phyloP scores from a whole-genome alignment of 768 basidiomycete species.

The Termitomyces sp. region DNA sequence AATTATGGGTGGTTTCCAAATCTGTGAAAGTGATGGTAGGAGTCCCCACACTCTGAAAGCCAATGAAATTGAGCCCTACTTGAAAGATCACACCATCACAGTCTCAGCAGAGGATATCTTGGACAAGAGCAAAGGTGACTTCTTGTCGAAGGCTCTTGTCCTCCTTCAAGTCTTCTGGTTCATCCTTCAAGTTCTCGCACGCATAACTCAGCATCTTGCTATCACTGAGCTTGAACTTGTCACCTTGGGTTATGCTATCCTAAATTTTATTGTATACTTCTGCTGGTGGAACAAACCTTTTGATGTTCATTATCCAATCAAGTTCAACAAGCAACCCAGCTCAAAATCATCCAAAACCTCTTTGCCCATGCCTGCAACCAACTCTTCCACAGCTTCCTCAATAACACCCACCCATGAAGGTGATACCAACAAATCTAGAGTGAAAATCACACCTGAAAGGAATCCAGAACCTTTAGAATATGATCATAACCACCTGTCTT shows the following conservation, averaged over 20 bases:
- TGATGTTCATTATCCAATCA: conserved; percentile 17
- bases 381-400: neutral
- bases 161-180: conserved; percentile 20
- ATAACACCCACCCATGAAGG: neutral
- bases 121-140: conserved; percentile 25
- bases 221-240: conserved; percentile 29
- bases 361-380: neutral
- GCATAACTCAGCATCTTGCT: conserved; percentile 16
- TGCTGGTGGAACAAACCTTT: conserved; percentile 36
- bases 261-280: conserved; percentile 25
- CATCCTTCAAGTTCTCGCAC: conserved; percentile 22
- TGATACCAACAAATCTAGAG: too few species aligned
- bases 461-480: too few species aligned
- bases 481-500: neutral
- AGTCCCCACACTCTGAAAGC: neutral
- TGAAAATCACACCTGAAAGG: too few species aligned
- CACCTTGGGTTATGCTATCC: conserved; percentile 23
- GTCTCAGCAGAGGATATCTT: conserved; percentile 20
- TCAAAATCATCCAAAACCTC: too few species aligned
- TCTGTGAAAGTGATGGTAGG: neutral
- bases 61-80: neutral
- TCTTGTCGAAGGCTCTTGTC: conserved; percentile 19
- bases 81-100: neutral
- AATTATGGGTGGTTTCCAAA: conserved; percentile 24
- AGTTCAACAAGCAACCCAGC: neutral